Conservation (phyloP, 257 asterid genomes). For the Nemophila menziesii region DNA sequence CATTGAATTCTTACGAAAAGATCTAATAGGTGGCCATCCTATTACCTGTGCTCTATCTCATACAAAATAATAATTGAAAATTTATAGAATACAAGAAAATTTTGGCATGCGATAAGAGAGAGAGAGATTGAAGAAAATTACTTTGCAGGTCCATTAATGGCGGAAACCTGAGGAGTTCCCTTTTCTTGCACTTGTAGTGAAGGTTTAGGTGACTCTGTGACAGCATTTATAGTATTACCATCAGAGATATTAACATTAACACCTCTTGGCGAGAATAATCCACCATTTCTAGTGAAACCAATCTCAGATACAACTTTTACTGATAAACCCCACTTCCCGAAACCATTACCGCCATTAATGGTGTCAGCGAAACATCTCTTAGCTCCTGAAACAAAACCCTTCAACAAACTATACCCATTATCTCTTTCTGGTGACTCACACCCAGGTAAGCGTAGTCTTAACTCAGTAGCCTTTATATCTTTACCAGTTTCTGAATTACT, state of each 20-base stretch:
- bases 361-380: slow-evolving; percentile 33
- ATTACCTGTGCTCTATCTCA: slow-evolving; percentile 43
- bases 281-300: slow-evolving; percentile 21
- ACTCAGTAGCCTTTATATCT: slow-evolving; percentile 34
- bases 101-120: too few species aligned
- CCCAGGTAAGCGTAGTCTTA: slow-evolving; percentile 35
- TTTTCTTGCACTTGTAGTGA: slow-evolving; percentile 21
- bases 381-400: slow-evolving; percentile 27
- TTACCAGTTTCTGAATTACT: slow-evolving; percentile 8
- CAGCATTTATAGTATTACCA: slow-evolving; percentile 8
- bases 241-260: slow-evolving; percentile 22
- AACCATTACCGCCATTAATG: slow-evolving; percentile 17
- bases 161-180: slow-evolving; percentile 19
- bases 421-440: slow-evolving; percentile 27
- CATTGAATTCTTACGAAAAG: slow-evolving; percentile 47
- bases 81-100: too few species aligned
- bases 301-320: slow-evolving; percentile 28
- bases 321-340: slow-evolving; percentile 29
- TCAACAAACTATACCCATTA: slow-evolving; percentile 9
- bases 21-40: slow-evolving; percentile 61
- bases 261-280: slow-evolving; percentile 26
- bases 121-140: slow-evolving; percentile 2
- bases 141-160: slow-evolving; percentile 24
- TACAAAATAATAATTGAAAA: too few species aligned
- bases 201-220: slow-evolving; percentile 26